Conservation (phyloP, 1,284 basidiomycete genomes). For the Leccinum insolens region DNA sequence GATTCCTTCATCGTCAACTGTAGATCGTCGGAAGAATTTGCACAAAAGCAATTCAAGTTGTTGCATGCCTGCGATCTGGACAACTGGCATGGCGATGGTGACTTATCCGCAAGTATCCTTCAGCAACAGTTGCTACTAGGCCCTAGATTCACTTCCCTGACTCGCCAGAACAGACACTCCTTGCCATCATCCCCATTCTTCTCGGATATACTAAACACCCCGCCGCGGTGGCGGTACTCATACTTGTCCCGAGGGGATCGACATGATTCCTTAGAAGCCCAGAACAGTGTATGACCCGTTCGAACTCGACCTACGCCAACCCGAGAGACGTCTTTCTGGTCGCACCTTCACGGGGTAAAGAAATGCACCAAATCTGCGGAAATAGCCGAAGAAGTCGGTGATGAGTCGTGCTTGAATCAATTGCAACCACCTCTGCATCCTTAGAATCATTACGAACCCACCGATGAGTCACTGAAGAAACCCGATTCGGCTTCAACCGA, state of each 20-base stretch:
- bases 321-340: slow-evolving; percentile 5
- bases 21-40: slow-evolving; percentile 5
- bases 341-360: slow-evolving; percentile 10
- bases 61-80: slow-evolving; percentile 10
- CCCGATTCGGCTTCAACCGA: slow-evolving; percentile 10
- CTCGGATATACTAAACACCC: slow-evolving; percentile 5
- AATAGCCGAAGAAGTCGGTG: slow-evolving; percentile 5
- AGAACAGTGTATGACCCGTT: slow-evolving; percentile 2
- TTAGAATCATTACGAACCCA: slow-evolving; percentile 14
- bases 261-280: neutral
- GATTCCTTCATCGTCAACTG: slow-evolving; percentile 14
- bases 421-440: slow-evolving; percentile 11
- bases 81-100: slow-evolving; percentile 9
- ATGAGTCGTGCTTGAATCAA: slow-evolving; percentile 3
- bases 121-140: neutral
- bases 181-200: slow-evolving; percentile 9
- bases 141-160: slow-evolving; percentile 12
- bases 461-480: slow-evolving; percentile 4
- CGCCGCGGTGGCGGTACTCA: slow-evolving; percentile 5
- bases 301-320: slow-evolving; percentile 8
- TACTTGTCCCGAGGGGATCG: slow-evolving; percentile 10
- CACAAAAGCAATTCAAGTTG: slow-evolving; percentile 3
- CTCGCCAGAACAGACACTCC: slow-evolving; percentile 7
- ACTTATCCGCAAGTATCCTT: slow-evolving; percentile 8
- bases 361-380: slow-evolving; percentile 4